These are phyloP conservation scores for Cyclotella cryptica DNA, from an alignment of 108 stramenopile species.

Conservation along the genomic window DNA sequence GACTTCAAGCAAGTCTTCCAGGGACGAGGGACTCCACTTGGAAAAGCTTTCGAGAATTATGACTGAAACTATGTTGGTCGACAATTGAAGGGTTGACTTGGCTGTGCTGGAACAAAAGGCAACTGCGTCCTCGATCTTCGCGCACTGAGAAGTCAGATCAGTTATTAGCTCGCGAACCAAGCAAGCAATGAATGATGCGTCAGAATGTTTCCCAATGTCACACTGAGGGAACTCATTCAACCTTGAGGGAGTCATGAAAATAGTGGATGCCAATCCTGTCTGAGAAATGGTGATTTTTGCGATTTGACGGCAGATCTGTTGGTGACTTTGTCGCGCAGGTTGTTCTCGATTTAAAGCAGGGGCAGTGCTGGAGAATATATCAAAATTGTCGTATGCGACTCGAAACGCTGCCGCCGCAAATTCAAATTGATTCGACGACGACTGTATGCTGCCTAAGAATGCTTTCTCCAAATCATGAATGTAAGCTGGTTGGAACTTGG, in stretches of 20 bases:
- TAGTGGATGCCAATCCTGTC: constrained; percentile 18
- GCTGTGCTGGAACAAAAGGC: neutral
- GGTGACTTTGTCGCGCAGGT: neutral
- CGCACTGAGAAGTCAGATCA: constrained; percentile 1
- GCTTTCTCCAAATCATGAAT: neutral
- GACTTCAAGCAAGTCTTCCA: constrained; percentile 11
- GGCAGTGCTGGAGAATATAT: too few relatives aligned
- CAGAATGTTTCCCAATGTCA: neutral
- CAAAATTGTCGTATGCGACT: too few relatives aligned
- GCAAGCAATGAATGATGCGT: constrained; percentile 1
- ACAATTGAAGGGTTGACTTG: neutral
- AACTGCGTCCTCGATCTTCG: constrained; percentile 17
- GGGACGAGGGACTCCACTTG: constrained; percentile 13
- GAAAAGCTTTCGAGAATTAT: constrained; percentile 13
- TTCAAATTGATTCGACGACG: neutral
- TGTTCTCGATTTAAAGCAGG: too few relatives aligned
- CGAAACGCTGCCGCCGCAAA: constrained; percentile 6
- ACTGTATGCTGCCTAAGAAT: neutral
- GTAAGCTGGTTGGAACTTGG: neutral
- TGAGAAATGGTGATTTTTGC: neutral
- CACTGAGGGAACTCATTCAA: neutral
- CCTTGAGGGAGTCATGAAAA: neutral
- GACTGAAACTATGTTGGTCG: constrained; percentile 2
- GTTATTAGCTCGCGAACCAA: constrained; percentile 1
- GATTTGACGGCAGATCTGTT: neutral